phyloP scores from a whole-genome alignment of 441 rosid species.

The Gossypium gossypioides region DNA sequence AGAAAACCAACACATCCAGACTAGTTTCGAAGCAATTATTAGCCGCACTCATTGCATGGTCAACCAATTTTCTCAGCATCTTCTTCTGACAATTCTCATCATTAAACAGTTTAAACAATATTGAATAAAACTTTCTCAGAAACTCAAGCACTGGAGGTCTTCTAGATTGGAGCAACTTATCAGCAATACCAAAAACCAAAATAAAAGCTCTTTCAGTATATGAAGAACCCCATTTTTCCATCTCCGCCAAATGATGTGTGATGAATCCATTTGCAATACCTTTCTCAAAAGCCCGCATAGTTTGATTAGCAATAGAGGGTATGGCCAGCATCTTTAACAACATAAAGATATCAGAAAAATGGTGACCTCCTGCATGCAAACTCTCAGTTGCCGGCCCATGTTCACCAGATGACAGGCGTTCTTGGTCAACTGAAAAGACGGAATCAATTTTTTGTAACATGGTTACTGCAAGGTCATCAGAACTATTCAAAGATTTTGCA shows the following conservation, averaged over 20 bases:
- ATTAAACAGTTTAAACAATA: constrained; percentile 72
- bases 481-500: constrained; percentile 77
- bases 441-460: constrained; percentile 67
- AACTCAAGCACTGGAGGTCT: constrained; percentile 64
- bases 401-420: constrained; percentile 50
- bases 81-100: constrained; percentile 67
- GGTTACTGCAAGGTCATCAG: constrained; percentile 76
- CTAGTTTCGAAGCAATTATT: constrained; percentile 49
- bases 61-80: constrained; percentile 82
- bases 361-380: constrained; percentile 40
- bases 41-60: constrained; percentile 60
- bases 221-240: constrained; percentile 47
- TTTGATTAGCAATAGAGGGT: constrained; percentile 72
- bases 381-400: constrained; percentile 45
- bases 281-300: constrained; percentile 83
- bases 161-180: constrained; percentile 66
- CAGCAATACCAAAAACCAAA: constrained; percentile 74
- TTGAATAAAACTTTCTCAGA: constrained; percentile 71
- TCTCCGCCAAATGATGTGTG: constrained; percentile 53
- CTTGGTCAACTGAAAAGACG: constrained; percentile 52
- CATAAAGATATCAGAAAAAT: constrained; percentile 80
- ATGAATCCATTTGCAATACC: constrained; percentile 80
- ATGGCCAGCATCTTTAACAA: constrained; percentile 82
- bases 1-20: constrained; percentile 69
- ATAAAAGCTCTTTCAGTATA: constrained; percentile 45